phyloP scores from a whole-genome alignment of 208 protist genomes.

The Leishmania guyanensis region DNA sequence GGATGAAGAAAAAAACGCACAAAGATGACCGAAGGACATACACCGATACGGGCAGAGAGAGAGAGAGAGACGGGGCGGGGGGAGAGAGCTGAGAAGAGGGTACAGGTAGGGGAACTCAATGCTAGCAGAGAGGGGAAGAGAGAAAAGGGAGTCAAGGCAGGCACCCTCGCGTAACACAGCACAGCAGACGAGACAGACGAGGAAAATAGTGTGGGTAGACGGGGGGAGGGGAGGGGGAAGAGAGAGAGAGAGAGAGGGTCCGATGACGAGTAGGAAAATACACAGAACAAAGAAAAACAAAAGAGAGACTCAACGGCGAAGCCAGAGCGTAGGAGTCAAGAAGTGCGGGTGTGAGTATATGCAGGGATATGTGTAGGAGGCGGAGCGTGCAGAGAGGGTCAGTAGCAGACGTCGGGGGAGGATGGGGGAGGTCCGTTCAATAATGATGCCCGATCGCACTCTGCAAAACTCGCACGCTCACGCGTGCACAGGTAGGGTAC shows the following conservation, averaged over 20 bases:
- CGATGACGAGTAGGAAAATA: too few relatives aligned
- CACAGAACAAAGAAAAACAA: too few relatives aligned
- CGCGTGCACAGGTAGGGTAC: too few relatives aligned
- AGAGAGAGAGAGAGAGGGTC: too few relatives aligned
- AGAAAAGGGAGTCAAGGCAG: not conserved
- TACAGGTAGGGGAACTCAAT: not conserved
- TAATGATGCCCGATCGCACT: too few relatives aligned
- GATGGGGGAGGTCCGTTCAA: not conserved
- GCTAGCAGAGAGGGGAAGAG: conserved; percentile 7
- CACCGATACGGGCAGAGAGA: too few relatives aligned
- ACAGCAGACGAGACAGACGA: not conserved
- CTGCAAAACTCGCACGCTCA: too few relatives aligned
- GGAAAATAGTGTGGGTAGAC: not conserved
- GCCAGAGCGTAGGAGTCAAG: not conserved
- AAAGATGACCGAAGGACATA: too few relatives aligned
- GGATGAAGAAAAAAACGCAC: not conserved
- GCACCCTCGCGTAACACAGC: not conserved
- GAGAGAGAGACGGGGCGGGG: too few relatives aligned
- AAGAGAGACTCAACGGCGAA: not conserved
- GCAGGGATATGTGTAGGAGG: not conserved
- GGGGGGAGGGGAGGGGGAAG: not conserved
- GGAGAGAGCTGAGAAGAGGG: too few relatives aligned
- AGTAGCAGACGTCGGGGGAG: not conserved
- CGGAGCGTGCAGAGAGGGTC: not conserved
- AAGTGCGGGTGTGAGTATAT: not conserved